Evolutionary conservation across 257 asterid genomes (phyloP).

Genomic region (Solanum verrucosum): DNA sequence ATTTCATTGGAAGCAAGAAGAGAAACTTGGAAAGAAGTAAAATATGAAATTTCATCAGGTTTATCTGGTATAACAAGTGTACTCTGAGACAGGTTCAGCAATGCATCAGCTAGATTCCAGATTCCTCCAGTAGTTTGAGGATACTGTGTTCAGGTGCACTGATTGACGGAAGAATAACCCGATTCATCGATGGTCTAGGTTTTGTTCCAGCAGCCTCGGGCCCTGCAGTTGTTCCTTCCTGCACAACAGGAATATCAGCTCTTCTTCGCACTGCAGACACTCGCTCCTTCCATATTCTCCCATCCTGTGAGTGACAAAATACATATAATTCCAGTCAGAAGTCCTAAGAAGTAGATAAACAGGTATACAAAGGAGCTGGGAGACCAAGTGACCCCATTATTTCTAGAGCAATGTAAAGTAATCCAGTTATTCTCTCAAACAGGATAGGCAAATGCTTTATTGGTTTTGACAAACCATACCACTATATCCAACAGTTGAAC

Average conservation of each 20-base stretch:
- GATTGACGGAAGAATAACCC: conserved; percentile 36
- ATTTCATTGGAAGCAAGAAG: not conserved
- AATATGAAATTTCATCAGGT: not conserved
- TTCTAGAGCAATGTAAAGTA: not conserved
- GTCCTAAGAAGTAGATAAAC: not conserved
- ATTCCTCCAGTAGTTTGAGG: conserved; percentile 35
- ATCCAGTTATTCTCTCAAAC: not conserved
- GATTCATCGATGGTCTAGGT: conserved; percentile 38
- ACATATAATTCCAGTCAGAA: not conserved
- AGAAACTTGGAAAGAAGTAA: not conserved
- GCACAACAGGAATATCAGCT: conserved; percentile 38
- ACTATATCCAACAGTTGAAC: not conserved
- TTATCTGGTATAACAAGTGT: not conserved
- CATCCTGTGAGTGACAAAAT: conserved; percentile 42
- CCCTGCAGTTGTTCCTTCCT: conserved; percentile 28
- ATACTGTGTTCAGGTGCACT: conserved; percentile 41
- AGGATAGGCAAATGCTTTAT: not conserved
- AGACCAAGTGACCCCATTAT: not conserved
- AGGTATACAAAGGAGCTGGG: not conserved
- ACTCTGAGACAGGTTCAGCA: not conserved
- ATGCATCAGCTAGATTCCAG: conserved; percentile 21
- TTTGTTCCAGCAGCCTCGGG: conserved; percentile 24
- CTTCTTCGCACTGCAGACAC: conserved; percentile 51
- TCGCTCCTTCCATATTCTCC: conserved; percentile 94
- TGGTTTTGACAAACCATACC: not conserved